Percentiles rank a stretch among this genome's conserved stretches.
These are phyloP conservation scores for Peronospora farinosa DNA, from an alignment of 352 stramenopile genomes.

Conservation along the genomic window DNA sequence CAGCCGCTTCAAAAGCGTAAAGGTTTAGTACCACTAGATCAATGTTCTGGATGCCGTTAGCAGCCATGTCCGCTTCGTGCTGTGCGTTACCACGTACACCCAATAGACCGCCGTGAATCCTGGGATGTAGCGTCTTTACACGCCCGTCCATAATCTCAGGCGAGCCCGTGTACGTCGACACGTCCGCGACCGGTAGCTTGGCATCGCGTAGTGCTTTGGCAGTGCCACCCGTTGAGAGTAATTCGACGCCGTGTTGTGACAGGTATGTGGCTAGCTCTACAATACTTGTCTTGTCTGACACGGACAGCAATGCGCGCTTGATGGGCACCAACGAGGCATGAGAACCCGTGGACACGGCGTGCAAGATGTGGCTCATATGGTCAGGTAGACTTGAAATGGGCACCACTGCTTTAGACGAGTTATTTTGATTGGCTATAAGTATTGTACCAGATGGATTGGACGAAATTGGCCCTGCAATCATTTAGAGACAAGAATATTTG, in stretches of 20 bases:
- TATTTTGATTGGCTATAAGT: neutral
- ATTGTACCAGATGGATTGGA: neutral
- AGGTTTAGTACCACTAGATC: slow-evolving; percentile 99
- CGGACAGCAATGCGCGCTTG: slow-evolving; percentile 94
- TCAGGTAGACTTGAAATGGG: neutral
- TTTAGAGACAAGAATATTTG: too few relatives aligned
- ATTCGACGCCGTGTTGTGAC: slow-evolving; percentile 88
- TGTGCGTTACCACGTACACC: slow-evolving; percentile 95
- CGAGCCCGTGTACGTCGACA: slow-evolving; percentile 96
- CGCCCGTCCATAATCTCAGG: slow-evolving; percentile 99
- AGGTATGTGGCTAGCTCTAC: slow-evolving; percentile 96
- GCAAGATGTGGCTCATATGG: slow-evolving; percentile 77
- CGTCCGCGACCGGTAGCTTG: slow-evolving; percentile 92
- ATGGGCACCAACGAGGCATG: slow-evolving; percentile 87
- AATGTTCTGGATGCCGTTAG: slow-evolving; percentile 95
- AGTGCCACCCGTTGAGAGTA: slow-evolving; percentile 98
- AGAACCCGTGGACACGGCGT: slow-evolving; percentile 59
- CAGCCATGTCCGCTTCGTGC: slow-evolving; percentile 95
- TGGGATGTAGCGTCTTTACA: slow-evolving; percentile 99
- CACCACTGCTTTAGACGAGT: neutral
- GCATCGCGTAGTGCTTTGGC: slow-evolving; percentile 94
- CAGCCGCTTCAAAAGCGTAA: slow-evolving; percentile 98
- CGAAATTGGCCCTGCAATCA: neutral
- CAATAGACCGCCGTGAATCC: slow-evolving; percentile 97
- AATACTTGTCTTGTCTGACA: slow-evolving; percentile 99